Base-by-base conservation (phyloP, 129 eudicot species). In the Ambrosia trifida region DNA sequence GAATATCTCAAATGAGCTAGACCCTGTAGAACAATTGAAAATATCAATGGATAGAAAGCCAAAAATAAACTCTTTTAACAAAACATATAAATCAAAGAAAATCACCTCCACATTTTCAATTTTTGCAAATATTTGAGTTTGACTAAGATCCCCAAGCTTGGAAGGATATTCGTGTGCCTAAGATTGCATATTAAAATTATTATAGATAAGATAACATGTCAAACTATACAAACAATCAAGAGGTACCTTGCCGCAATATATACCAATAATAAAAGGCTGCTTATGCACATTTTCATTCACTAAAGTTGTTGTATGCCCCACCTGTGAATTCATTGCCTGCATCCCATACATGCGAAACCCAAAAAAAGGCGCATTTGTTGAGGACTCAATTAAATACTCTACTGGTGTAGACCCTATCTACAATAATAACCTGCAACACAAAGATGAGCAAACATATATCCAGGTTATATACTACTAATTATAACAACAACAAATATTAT, bases 251-350 rank as follows among this genome's bases (percentile, higher is more conserved):
- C 30, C 43, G 74, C 44, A 40, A 33, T 44, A 78, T 84, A 17
- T 84, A 95, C 99, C 99, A 53, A 95, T 95, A 68, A 95, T 83
- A 86, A 95, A 95, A 70, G 99, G 99, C 59, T 89, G 92, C 83
- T 83, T 89, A 64, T 82, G 85, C 67, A 80, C 80, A 84, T 79
- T 82, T 74, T 84, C 94, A 61, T 86, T 46, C 24, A 82, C 79
- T 38, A 95, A 85, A 40, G 83, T 76, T 64, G 87, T 80, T 50
- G 81, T 85, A 76, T 81, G 86, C 58, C 82, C 98, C 50, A 47
- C 85, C 51, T 64, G n/a, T 67, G 85, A 78, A 79, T 72, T 76
- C 76, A 78, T n/a, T n/a, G 77, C 58, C 68, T 83, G 77, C 69
- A 75, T 69, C 33, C 80, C 96, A 77, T 93, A 73, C 80, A 87